These are phyloP conservation scores for Cyberlindnera euphorbiae DNA, from an alignment of 805 yeast species.

Conservation along the genomic window DNA sequence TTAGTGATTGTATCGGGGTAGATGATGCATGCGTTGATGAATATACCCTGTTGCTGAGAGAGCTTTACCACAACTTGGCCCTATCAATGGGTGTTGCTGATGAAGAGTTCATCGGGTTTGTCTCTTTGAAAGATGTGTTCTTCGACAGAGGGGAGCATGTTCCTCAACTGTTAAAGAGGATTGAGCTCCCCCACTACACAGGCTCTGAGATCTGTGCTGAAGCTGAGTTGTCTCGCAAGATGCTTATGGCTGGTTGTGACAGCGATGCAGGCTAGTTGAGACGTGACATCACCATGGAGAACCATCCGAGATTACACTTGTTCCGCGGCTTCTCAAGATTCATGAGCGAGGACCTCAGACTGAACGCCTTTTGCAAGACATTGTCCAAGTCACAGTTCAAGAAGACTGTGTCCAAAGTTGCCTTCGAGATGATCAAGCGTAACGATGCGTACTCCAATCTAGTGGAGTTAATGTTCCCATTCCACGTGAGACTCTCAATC, in stretches of 20 bases:
- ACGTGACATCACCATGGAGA: slow-evolving; percentile 49
- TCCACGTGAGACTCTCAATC: slow-evolving; percentile 53
- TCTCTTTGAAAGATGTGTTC: slow-evolving; percentile 38
- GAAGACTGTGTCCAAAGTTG: slow-evolving; percentile 46
- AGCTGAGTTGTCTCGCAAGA: slow-evolving; percentile 36
- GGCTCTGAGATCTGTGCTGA: slow-evolving; percentile 33
- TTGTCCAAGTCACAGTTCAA: slow-evolving; percentile 41
- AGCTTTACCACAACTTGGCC: slow-evolving; percentile 33
- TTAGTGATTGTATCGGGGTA: slow-evolving; percentile 60
- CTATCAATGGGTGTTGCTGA: slow-evolving; percentile 23
- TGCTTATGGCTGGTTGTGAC: slow-evolving; percentile 41
- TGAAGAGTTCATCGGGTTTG: slow-evolving; percentile 34
- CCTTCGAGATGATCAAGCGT: slow-evolving; percentile 60
- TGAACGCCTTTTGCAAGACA: slow-evolving; percentile 34
- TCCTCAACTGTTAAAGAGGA: slow-evolving; percentile 27
- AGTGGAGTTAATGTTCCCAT: slow-evolving; percentile 55
- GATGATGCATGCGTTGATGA: slow-evolving; percentile 49
- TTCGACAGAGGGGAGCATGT: slow-evolving; percentile 30
- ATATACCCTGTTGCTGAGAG: slow-evolving; percentile 41
- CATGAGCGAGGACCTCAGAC: slow-evolving; percentile 51
- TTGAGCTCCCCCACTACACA: slow-evolving; percentile 32
- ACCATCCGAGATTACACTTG: slow-evolving; percentile 48
- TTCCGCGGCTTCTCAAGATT: slow-evolving; percentile 56
- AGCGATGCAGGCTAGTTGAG: slow-evolving; percentile 60
- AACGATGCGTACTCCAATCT: slow-evolving; percentile 63